Evolutionary conservation across 2,329 filamentous ascomycete species (phyloP), one percentile per base, ranked within the genome.

Genomic region (Parafenestella ontariensis): DNA sequence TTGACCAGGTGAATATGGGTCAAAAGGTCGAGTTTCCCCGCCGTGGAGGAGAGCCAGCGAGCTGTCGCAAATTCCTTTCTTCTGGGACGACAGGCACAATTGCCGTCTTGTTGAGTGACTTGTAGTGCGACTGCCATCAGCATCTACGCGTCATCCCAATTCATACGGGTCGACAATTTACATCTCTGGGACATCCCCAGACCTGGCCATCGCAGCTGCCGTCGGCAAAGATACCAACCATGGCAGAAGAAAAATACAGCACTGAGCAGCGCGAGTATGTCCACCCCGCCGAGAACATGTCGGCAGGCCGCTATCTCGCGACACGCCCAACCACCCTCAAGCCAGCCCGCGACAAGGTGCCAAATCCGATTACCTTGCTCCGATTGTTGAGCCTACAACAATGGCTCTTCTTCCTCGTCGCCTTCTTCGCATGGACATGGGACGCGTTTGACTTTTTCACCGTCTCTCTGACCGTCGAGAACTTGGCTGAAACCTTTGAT

Each of bases 381-480:
- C 68, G 74, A 17, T 69, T 84, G 41, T 76, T 86, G 6, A 85
- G 83, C 57, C 67, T 66, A 26, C 80, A 84, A 43, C 83, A 86
- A 76, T 86, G 83, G 83, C 76, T 85, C n/a, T 84, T 85, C 71
- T 86, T 85, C 69, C 66, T 77, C 7, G 75, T 78, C 34, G 72
- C 76, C 1, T 80, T 80, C 54, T 63, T 79, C 15, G 83, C 78
- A 2, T 86, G 84, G 72, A 62, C 71, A 0, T 77, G 75, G 74
- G 74, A 77, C 34, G 79, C 84, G 0, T 85, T 87, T 52, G 85
- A 87, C 65, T 87, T 87, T 74, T 87, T 87, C 73, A 85, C 84
- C 21, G 84, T 87, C 21, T 85, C 82, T 5, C 71, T 87, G 46
- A 84, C 83, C 0, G 81, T 87, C 15, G 72, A 76, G 5, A 66